These are phyloP conservation scores for Stromatinia cepivora DNA, from an alignment of 2,329 filamentous ascomycete genomes.

Conservation along the genomic window DNA sequence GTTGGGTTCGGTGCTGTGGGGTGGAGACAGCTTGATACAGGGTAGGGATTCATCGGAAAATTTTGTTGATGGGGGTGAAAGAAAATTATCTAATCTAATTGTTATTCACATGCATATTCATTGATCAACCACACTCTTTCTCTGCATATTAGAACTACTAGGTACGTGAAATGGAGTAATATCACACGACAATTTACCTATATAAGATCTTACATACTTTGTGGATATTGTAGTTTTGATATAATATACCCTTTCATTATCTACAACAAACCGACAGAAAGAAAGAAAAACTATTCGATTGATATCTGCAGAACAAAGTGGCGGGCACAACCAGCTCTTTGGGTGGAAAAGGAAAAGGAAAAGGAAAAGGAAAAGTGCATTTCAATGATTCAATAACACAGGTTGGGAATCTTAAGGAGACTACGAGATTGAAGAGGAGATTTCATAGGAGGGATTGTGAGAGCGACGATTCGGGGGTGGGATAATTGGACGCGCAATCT, in stretches of 20 bases:
- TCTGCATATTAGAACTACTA: not conserved
- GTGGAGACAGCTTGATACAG: not conserved
- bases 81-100: not conserved
- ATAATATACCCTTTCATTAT: not conserved
- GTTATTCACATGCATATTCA: not conserved
- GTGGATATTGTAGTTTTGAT: no score
- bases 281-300: no score
- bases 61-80: not conserved
- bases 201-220: not conserved
- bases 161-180: not conserved
- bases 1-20: not conserved
- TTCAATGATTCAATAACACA: conserved; percentile 19
- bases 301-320: conserved; percentile 5
- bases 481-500: not conserved
- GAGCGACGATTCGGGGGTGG: conserved; percentile 13
- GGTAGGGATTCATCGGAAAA: not conserved
- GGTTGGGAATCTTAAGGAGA: not conserved
- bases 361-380: not conserved
- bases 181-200: not conserved
- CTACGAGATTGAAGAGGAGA: conserved; percentile 6
- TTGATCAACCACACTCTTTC: conserved; percentile 10
- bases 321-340: not conserved
- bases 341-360: not conserved
- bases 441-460: not conserved
- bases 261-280: not conserved